Evolutionary conservation across 352 stramenopile genomes (phyloP).

Genomic region (Globisporangium uncinulatum): DNA sequence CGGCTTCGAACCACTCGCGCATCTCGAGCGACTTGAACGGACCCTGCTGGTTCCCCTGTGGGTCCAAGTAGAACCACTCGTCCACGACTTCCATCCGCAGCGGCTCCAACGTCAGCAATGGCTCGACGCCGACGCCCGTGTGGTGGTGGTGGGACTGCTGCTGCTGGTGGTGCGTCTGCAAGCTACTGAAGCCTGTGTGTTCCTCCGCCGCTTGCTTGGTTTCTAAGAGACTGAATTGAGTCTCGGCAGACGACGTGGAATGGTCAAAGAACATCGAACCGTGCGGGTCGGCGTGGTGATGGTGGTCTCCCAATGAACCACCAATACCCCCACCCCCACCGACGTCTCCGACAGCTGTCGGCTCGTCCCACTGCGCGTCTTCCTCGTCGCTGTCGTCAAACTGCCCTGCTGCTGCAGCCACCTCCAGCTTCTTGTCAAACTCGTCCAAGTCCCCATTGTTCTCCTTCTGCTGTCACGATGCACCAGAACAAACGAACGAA

Average conservation of each 20-base stretch:
- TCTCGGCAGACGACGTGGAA: constrained; percentile 6
- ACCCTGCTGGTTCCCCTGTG: constrained; percentile 73
- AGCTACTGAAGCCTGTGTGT: constrained; percentile 11
- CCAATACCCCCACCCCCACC: constrained; percentile 8
- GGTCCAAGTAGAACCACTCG: constrained; percentile 87
- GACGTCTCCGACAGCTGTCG: constrained; percentile 2
- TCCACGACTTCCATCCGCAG: constrained; percentile 45
- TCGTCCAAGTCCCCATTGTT: constrained; percentile 58
- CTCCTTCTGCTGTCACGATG: constrained; percentile 22
- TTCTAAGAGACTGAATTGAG: constrained; percentile 26
- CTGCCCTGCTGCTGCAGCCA: constrained; percentile 60
- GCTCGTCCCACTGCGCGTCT: constrained; percentile 51
- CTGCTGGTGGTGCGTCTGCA: constrained; percentile 12
- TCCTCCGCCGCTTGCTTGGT: constrained; percentile 29
- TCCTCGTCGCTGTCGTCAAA: constrained; percentile 86
- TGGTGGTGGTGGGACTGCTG: constrained; percentile 3
- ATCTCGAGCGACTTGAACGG: constrained; percentile 85
- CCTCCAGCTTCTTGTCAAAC: constrained; percentile 78
- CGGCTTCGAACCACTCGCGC: constrained; percentile 86
- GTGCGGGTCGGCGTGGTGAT: constrained; percentile 3
- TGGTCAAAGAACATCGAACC: constrained; percentile 10
- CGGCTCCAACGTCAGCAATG: constrained; percentile 18
- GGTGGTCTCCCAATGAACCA: constrained; percentile 21
- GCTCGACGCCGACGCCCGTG: constrained; percentile 7
- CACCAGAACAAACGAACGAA: constrained; percentile 9